Conservation (phyloP, 2,329 filamentous ascomycete genomes). For the Ascochyta rabiei region DNA sequence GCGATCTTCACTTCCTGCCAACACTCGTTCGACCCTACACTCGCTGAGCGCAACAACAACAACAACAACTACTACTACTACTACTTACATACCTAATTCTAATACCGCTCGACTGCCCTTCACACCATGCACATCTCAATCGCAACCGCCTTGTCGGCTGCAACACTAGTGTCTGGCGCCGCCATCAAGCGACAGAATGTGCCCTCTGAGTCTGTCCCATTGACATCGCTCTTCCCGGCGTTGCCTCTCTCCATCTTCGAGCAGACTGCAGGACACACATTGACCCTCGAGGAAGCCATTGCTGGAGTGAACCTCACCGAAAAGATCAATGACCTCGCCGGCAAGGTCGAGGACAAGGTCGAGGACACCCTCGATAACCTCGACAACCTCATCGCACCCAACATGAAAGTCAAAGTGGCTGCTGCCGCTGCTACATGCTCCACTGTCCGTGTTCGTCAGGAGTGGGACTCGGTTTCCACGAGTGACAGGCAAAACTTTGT, state of each 20-base stretch:
- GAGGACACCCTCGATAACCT: background rate
- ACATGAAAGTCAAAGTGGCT: background rate
- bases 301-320: slow-evolving; percentile 11
- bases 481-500: slow-evolving; percentile 34
- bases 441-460: slow-evolving; percentile 35
- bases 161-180: slow-evolving; percentile 11
- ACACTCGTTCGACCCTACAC: slow-evolving; percentile 8
- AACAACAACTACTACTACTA: too few species aligned
- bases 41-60: slow-evolving; percentile 8
- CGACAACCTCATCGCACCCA: background rate
- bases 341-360: slow-evolving; percentile 6
- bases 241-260: slow-evolving; percentile 8
- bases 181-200: slow-evolving; percentile 5
- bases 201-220: slow-evolving; percentile 2
- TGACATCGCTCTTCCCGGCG: slow-evolving; percentile 6
- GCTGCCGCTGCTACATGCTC: slow-evolving; percentile 23
- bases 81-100: slow-evolving; percentile 9
- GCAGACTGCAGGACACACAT: slow-evolving; percentile 9
- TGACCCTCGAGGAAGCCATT: slow-evolving; percentile 15
- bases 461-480: slow-evolving; percentile 38
- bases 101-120: background rate
- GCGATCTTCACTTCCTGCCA: slow-evolving; percentile 15
- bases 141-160: slow-evolving; percentile 12
- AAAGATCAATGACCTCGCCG: slow-evolving; percentile 5
- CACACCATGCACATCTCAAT: slow-evolving; percentile 12